A percentile compares a stretch with the other conserved stretches of the same genome.
phyloP scores from a whole-genome alignment of 208 protist species.

The Trypanosoma avium region DNA sequence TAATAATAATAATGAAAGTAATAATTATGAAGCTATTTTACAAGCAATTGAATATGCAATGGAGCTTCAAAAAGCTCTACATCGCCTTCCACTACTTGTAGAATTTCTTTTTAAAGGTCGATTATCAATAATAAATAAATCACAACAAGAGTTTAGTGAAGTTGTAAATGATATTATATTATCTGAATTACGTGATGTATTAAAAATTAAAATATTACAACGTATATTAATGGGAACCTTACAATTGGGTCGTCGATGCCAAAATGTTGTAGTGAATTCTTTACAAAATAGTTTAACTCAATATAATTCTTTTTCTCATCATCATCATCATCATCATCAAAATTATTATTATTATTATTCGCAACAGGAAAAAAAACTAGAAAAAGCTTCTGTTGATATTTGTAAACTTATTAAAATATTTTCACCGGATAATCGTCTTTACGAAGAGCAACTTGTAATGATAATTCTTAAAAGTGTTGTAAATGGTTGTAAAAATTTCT shows the following conservation, averaged over 20 bases:
- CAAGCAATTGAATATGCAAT: conserved; percentile 11
- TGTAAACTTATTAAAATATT: conserved; percentile 19
- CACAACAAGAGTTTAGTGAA: neutral
- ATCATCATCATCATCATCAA: neutral
- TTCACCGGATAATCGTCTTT: neutral
- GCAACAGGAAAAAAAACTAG: neutral
- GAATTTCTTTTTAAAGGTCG: conserved; percentile 11
- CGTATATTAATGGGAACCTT: neutral
- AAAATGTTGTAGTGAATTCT: neutral
- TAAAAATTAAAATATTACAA: neutral
- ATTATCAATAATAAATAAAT: neutral
- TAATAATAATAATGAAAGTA: neutral
- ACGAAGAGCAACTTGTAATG: conserved; percentile 2
- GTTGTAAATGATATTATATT: neutral
- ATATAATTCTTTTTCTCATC: neutral
- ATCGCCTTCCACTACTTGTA: conserved; percentile 14
- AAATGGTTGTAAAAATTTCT: conserved; percentile 1
- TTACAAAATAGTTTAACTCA: neutral
- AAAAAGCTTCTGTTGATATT: neutral
- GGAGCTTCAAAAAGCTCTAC: conserved; percentile 10
- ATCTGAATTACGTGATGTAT: neutral
- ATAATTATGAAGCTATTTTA: neutral
- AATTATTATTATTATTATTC: neutral
- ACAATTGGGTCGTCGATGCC: neutral
- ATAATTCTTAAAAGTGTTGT: conserved; percentile 8